phyloP scores from a whole-genome alignment of 176 grass and related monocot genomes.

The Aechmea fasciata region DNA sequence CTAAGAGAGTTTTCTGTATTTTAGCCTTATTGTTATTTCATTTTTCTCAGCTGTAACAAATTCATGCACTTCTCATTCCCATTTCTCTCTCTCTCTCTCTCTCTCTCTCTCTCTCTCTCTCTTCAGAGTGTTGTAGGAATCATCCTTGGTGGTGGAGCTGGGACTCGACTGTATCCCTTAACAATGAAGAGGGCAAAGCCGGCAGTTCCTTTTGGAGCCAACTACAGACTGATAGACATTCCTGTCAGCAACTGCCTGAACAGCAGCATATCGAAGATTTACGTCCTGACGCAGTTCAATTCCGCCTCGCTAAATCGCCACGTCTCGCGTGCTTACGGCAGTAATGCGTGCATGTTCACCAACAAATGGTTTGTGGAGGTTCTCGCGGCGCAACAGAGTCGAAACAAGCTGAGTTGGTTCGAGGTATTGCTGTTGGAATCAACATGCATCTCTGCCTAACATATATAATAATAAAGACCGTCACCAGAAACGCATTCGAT shows the following conservation, averaged over 20 bases:
- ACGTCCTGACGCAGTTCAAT: constrained; percentile 22
- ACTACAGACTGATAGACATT: constrained; percentile 18
- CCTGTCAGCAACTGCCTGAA: constrained; percentile 24
- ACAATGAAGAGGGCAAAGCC: constrained; percentile 15
- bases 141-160: constrained; percentile 9
- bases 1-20: no score
- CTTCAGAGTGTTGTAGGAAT: constrained; percentile 20
- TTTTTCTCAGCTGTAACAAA: no score
- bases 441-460: no score
- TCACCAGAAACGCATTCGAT: no score
- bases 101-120: not conserved
- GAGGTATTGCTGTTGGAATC: not conserved
- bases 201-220: constrained; percentile 3
- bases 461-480: no score
- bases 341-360: not conserved
- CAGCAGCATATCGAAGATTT: constrained; percentile 19
- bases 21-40: no score
- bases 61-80: not conserved
- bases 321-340: constrained; percentile 12
- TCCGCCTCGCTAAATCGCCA: constrained; percentile 14
- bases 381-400: constrained; percentile 7
- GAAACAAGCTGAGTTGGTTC: constrained; percentile 12
- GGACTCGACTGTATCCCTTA: constrained; percentile 18
- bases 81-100: not conserved
- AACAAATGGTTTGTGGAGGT: constrained; percentile 12